Conservation (phyloP, 2,329 filamentous ascomycete genomes). For the Fusarium longipes region DNA sequence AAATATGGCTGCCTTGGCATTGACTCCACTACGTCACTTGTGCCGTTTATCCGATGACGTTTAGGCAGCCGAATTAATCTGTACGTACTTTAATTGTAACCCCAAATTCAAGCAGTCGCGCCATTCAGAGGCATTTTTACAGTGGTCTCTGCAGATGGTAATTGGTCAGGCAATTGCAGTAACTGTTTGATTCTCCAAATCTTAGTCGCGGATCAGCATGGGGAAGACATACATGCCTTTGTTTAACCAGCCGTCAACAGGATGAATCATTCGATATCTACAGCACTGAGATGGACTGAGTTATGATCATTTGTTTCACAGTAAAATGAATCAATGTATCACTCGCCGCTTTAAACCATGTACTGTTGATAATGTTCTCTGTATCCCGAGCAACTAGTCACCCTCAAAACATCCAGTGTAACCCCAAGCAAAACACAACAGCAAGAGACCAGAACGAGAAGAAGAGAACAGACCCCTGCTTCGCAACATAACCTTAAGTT, state of each 20-base stretch:
- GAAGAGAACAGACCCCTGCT: constrained; percentile 14
- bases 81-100: constrained; percentile 14
- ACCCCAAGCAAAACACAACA: neutral
- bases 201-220: constrained; percentile 1
- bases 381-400: neutral
- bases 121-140: constrained; percentile 21
- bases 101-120: constrained; percentile 16
- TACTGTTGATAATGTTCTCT: too few relatives aligned
- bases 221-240: constrained; percentile 13
- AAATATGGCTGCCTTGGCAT: constrained; percentile 29
- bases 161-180: neutral
- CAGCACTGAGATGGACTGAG: neutral
- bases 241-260: neutral
- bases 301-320: neutral
- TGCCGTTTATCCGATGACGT: constrained; percentile 33
- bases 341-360: neutral
- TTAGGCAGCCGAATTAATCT: constrained; percentile 34
- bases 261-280: neutral
- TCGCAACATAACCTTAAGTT: constrained; percentile 11
- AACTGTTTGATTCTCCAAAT: constrained; percentile 17
- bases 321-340: neutral
- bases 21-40: constrained; percentile 23
- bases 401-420: constrained; percentile 12
- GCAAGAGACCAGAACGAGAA: too few relatives aligned
- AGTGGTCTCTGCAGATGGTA: neutral